phyloP scores from a whole-genome alignment of 257 asterid genomes.

The Salvia miltiorrhiza region DNA sequence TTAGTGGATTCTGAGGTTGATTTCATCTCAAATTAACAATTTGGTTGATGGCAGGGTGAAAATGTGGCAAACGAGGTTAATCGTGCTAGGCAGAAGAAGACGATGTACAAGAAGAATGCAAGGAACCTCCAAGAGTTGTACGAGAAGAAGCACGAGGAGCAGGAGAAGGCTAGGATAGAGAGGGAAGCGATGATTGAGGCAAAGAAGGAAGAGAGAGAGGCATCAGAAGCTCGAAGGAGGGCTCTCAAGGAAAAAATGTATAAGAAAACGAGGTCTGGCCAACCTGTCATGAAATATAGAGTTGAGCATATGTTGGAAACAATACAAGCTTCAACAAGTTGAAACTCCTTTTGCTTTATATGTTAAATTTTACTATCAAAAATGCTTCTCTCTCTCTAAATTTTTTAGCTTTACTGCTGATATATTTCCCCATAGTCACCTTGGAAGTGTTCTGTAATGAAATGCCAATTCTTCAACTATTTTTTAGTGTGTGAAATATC shows the following conservation, averaged over 20 bases:
- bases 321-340: slow-evolving; percentile 46
- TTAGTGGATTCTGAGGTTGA: background rate
- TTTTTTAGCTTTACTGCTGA: background rate
- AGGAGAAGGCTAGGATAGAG: slow-evolving; percentile 58
- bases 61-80: slow-evolving; percentile 21
- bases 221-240: slow-evolving; percentile 59
- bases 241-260: slow-evolving; percentile 69
- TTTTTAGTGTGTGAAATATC: no score
- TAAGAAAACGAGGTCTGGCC: slow-evolving; percentile 87
- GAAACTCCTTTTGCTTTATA: slow-evolving; percentile 8
- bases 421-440: no score
- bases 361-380: slow-evolving; percentile 5
- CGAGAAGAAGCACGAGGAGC: slow-evolving; percentile 57
- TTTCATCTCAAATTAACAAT: background rate
- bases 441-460: no score
- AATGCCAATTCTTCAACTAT: background rate
- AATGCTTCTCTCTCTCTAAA: background rate
- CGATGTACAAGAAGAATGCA: slow-evolving; percentile 31
- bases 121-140: slow-evolving; percentile 53
- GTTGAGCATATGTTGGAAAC: slow-evolving; percentile 86
- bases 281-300: slow-evolving; percentile 92
- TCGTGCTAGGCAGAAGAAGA: slow-evolving; percentile 22
- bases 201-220: slow-evolving; percentile 51
- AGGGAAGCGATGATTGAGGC: slow-evolving; percentile 55
- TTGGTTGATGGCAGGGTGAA: slow-evolving; percentile 35